Evolutionary conservation across 176 grass and related monocot genomes (phyloP).

Genomic region (Alloteropsis semialata): DNA sequence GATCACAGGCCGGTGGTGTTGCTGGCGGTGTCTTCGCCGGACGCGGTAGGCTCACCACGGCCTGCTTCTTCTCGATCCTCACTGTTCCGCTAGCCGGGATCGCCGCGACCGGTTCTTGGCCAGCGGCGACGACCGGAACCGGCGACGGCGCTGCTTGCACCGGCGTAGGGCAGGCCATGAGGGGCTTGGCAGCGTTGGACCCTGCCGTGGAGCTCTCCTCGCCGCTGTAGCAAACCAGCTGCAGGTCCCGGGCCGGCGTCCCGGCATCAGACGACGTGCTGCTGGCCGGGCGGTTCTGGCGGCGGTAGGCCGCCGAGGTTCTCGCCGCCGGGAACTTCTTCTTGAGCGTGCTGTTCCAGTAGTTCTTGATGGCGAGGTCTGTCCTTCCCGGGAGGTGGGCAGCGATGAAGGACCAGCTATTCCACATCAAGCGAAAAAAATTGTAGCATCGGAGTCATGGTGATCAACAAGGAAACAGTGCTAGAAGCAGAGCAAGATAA

Average conservation of each 20-base stretch:
- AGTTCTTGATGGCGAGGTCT: slow-evolving; percentile 63
- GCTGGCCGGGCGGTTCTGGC: neutral
- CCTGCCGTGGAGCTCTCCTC: slow-evolving; percentile 23
- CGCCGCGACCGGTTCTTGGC: slow-evolving; percentile 5
- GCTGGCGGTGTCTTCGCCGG: neutral
- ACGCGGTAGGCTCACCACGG: neutral
- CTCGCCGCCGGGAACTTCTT: slow-evolving; percentile 38
- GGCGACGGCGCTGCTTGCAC: neutral
- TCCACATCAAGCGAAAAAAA: neutral
- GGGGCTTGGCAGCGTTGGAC: neutral
- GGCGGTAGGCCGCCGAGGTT: neutral
- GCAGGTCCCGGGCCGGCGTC: neutral
- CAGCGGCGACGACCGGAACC: neutral
- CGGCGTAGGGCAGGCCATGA: neutral
- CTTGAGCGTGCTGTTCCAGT: slow-evolving; percentile 69
- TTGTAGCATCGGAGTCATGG: neutral
- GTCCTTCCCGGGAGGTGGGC: slow-evolving; percentile 47
- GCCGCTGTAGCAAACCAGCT: slow-evolving; percentile 3
- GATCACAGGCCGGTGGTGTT: neutral
- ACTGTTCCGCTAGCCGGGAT: neutral
- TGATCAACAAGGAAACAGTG: neutral
- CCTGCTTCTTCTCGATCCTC: slow-evolving; percentile 1
- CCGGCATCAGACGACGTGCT: slow-evolving; percentile 31
- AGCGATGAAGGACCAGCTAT: slow-evolving; percentile 57
- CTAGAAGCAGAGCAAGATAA: neutral